phyloP scores from a whole-genome alignment of 1,139 yeast species.

The Candida labiduridarum region DNA sequence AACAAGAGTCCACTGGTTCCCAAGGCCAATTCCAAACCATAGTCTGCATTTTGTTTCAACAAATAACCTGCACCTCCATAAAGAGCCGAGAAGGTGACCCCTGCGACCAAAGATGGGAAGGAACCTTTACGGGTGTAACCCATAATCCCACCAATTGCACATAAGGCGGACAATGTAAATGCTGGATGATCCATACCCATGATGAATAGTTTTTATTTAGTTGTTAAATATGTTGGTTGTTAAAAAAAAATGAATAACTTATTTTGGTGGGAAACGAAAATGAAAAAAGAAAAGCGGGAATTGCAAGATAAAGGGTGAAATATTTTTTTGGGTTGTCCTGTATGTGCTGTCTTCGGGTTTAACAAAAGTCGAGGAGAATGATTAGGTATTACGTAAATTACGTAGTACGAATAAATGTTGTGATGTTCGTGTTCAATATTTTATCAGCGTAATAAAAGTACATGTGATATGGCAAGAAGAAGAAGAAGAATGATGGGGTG shows the following conservation, averaged over 20 bases:
- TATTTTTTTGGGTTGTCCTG: neutral
- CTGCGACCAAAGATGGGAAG: constrained; percentile 79
- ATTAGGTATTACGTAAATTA: neutral
- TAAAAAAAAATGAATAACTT: neutral
- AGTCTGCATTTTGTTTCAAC: constrained; percentile 69
- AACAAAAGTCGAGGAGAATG: neutral
- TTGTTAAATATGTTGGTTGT: neutral
- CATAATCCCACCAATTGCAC: constrained; percentile 72
- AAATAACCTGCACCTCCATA: constrained; percentile 82
- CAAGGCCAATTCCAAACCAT: constrained; percentile 80
- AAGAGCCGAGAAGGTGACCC: constrained; percentile 65
- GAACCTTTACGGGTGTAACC: constrained; percentile 77
- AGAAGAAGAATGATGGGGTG: too few species aligned
- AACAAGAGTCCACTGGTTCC: constrained; percentile 68
- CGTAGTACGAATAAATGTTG: neutral
- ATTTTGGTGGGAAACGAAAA: neutral
- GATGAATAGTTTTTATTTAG: neutral
- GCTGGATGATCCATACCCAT: constrained; percentile 73
- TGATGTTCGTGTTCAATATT: neutral
- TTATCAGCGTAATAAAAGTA: too few species aligned
- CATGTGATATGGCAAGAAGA: too few species aligned
- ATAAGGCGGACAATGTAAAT: constrained; percentile 71
- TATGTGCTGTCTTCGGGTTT: neutral
- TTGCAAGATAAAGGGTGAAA: neutral
- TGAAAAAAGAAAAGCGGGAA: neutral